Base-by-base conservation (phyloP, 306 rosid species). In the Casuarina equisetifolia region DNA sequence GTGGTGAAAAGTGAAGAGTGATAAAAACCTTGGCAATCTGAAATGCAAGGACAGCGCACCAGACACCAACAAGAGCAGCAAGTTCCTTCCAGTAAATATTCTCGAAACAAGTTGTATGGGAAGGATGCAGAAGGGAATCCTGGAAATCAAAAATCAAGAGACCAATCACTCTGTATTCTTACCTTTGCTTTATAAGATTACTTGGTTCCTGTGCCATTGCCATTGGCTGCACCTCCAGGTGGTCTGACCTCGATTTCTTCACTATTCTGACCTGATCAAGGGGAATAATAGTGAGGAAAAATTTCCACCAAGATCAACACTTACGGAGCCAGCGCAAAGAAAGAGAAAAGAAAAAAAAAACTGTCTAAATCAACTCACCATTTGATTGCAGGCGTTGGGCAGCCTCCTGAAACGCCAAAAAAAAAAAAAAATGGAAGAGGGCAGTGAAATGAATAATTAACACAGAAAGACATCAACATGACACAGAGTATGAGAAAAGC, bases 11-110 rank as follows among this genome's bases (percentile, higher is more conserved):
- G 54, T 53, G 52, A 20, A 20, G 62, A 53, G 32, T 25, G 32
- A 25, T 25, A 25, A 25, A 46, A 46, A 94, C 98, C 98, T 92
- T 89, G 67, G 70, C 87, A 59, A 95, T 87, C 82, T 95, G 96
- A 73, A 95, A 52, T 16, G 70, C 88, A 51, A 95, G 97, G 77
- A 92, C 87, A 51, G 95, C 78, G 76, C 88, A 48, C 99, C 99
- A 95, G 77, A 95, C 97, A 73, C 91, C 90, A 25, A 61, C 81
- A 71, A 95, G 92, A 77, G 92, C 87, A 82, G 97, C 97, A 70
- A 86, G 52, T 80, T 95, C 97, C 83, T 91, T 95, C 97, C 99
- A 89, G 81, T 49, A 84, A 8, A 95, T 88, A 66, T 92, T 92
- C 83, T 91, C 86, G 63, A 89, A 50, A 39, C 89, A 25, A 36